These are phyloP conservation scores for Myriosclerotinia curreyana DNA, from an alignment of 2,329 filamentous ascomycete species.

Conservation along the genomic window DNA sequence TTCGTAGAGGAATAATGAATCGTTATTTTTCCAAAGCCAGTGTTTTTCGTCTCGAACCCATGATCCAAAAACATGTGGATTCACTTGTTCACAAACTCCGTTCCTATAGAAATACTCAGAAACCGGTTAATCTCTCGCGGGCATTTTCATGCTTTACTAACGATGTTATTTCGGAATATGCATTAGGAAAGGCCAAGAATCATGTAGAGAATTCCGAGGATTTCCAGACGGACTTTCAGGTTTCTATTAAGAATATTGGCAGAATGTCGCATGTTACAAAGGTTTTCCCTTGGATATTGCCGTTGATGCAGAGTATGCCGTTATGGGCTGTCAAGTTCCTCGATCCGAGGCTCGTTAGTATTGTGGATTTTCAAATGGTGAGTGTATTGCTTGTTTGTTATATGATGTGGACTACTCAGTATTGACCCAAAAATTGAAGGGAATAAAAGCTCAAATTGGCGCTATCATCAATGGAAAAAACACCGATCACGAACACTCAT, in stretches of 20 bases:
- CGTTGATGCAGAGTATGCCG: constrained; percentile 10
- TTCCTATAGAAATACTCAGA: constrained; percentile 18
- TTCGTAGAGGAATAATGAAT: constrained; percentile 27
- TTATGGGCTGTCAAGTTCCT: not conserved
- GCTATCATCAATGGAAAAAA: constrained; percentile 8
- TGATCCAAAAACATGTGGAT: constrained; percentile 28
- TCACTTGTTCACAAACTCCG: constrained; percentile 19
- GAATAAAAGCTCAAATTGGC: constrained; percentile 39
- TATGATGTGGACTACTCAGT: not conserved
- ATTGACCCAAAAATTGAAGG: constrained; percentile 28
- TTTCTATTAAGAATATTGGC: not conserved
- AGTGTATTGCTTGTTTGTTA: not conserved
- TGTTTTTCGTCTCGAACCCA: constrained; percentile 26
- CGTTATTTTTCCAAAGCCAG: constrained; percentile 30
- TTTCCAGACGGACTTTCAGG: constrained; percentile 17
- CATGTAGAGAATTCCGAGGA: constrained; percentile 21
- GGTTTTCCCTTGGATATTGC: constrained; percentile 13
- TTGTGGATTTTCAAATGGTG: constrained; percentile 20
- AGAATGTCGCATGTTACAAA: constrained; percentile 18
- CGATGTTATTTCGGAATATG: constrained; percentile 36
- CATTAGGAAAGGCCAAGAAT: constrained; percentile 29
- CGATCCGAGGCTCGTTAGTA: constrained; percentile 1
- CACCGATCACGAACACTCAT: constrained; percentile 20
- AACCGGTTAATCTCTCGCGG: constrained; percentile 10
- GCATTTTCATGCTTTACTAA: constrained; percentile 22